Evolutionary conservation across 2,329 filamentous ascomycete species (phyloP).

Genomic region (Lasiodiplodia hormozganensis): DNA sequence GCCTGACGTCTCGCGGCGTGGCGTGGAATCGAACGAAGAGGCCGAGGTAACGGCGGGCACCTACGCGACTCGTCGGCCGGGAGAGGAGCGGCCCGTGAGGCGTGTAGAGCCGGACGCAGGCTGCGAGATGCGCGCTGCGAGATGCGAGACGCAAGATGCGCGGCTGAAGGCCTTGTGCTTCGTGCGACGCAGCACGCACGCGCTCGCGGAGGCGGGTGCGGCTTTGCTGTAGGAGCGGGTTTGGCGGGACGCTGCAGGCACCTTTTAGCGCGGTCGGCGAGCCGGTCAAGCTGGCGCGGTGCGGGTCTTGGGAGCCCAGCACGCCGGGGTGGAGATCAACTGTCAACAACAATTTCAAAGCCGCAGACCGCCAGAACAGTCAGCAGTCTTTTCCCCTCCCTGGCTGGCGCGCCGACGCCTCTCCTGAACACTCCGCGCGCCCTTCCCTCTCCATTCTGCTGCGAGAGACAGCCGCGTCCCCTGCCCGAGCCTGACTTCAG

Average conservation of each 20-base stretch:
- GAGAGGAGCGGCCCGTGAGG: not conserved
- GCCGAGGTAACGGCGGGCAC: conserved; percentile 5
- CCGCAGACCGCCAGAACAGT: conserved; percentile 29
- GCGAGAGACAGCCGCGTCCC: conserved; percentile 13
- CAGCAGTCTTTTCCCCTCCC: conserved; percentile 29
- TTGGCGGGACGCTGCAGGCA: conserved; percentile 14
- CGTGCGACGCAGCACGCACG: conserved; percentile 17
- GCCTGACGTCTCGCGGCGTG: conserved; percentile 16
- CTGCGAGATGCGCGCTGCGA: conserved; percentile 4
- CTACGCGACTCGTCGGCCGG: conserved; percentile 16
- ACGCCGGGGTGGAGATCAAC: conserved; percentile 25
- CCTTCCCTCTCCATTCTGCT: conserved; percentile 8
- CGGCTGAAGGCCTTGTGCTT: not conserved
- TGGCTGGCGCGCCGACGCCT: conserved; percentile 28
- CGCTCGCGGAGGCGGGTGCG: conserved; percentile 19
- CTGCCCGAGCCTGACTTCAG: conserved; percentile 14
- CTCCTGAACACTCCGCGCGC: conserved; percentile 13
- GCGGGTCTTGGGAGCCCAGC: conserved; percentile 9
- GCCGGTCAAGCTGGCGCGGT: conserved; percentile 19
- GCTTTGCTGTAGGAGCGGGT: conserved; percentile 7
- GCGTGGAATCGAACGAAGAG: conserved; percentile 14
- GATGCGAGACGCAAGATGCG: conserved; percentile 5
- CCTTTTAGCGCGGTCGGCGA: conserved; percentile 14
- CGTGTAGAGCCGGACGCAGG: not conserved
- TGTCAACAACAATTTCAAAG: conserved; percentile 29